A percentile compares a stretch with the other conserved stretches of the same genome.
phyloP scores from a whole-genome alignment of 129 eudicot genomes.

The Artemisia annua region DNA sequence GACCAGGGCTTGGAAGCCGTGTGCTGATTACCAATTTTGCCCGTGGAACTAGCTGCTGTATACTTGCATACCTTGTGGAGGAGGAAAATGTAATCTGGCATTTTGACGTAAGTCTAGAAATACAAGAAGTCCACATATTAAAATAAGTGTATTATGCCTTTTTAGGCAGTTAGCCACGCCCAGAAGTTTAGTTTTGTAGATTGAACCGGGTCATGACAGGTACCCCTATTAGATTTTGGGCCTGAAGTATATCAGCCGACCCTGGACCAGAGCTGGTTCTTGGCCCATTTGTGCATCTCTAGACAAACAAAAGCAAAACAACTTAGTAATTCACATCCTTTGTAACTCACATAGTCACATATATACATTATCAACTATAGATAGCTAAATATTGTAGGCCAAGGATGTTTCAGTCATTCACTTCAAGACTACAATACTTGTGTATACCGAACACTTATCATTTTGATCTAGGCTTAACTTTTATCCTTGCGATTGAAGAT shows the following conservation, averaged over 20 bases:
- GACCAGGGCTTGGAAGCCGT: no score
- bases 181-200: background rate
- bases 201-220: background rate
- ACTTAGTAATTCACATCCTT: background rate
- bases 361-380: slow-evolving; percentile 12
- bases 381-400: slow-evolving; percentile 21
- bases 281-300: background rate
- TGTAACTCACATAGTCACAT: background rate
- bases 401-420: slow-evolving; percentile 6
- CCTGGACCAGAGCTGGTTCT: background rate
- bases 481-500: slow-evolving; percentile 13
- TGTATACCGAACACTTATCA: slow-evolving; percentile 7
- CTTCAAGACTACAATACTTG: slow-evolving; percentile 22
- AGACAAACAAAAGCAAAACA: background rate
- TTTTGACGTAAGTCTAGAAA: background rate
- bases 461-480: slow-evolving; percentile 12
- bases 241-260: background rate
- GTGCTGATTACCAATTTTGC: background rate
- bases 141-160: background rate
- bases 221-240: background rate
- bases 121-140: background rate
- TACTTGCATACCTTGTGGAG: background rate
- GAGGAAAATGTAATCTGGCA: background rate
- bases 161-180: background rate
- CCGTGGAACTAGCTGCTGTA: background rate